Percentiles rank a stretch among this genome's conserved stretches.
Conservation (phyloP, 805 yeast species). For the Schwanniomyces sp. region DNA sequence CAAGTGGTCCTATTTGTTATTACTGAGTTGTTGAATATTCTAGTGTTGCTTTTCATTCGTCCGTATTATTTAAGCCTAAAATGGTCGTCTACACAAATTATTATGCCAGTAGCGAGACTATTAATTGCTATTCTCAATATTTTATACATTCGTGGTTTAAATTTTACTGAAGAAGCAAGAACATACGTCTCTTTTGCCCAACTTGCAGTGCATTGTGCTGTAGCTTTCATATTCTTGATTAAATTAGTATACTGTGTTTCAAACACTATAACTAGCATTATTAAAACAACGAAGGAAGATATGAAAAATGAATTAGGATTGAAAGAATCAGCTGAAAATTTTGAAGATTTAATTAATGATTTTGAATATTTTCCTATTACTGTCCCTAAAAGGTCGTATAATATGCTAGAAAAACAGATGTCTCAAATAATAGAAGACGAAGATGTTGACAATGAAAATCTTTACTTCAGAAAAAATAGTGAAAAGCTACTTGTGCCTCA, state of each 20-base stretch:
- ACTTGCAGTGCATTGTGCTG: conserved; percentile 36
- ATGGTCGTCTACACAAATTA: conserved; percentile 30
- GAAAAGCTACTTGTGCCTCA: conserved; percentile 5
- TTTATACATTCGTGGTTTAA: conserved; percentile 39
- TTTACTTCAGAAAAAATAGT: conserved; percentile 14
- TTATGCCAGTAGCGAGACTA: conserved; percentile 38
- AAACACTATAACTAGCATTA: conserved; percentile 22
- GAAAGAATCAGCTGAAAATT: conserved; percentile 4
- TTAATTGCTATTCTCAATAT: conserved; percentile 42
- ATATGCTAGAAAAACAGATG: background rate
- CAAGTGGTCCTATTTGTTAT: conserved; percentile 42
- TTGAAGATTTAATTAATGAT: conserved; percentile 20
- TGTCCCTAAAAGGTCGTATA: background rate
- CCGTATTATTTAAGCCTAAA: conserved; percentile 29
- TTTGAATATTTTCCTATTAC: conserved; percentile 26
- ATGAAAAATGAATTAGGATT: background rate
- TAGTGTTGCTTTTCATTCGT: conserved; percentile 17
- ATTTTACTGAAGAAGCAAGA: conserved; percentile 34
- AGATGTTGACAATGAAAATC: conserved; percentile 8
- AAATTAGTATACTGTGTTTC: conserved; percentile 29
- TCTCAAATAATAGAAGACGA: background rate
- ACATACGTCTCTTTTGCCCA: conserved; percentile 47
- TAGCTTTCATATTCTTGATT: conserved; percentile 27
- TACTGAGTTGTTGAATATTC: conserved; percentile 30
- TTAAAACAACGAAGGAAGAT: conserved; percentile 7